Evolutionary conservation across 306 rosid genomes (phyloP), one percentile per base, ranked within the genome.

Genomic region (Cucumis cinereus): DNA sequence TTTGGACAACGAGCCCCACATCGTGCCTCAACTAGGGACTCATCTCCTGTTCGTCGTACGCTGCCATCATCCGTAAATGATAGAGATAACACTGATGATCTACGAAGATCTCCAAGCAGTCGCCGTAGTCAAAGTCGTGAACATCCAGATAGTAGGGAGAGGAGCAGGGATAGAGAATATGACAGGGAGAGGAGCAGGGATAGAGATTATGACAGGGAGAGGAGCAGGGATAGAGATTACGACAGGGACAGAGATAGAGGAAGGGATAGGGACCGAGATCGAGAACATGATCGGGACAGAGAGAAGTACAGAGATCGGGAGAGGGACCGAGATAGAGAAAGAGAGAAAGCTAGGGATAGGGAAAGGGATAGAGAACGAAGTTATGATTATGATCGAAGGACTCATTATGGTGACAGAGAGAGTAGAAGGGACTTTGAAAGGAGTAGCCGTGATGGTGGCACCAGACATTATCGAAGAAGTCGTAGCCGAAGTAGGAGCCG

Each of bases 1-100:
- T 94, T 94, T 88, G 97, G 99, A 67, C 99, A 94, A 80, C 92
- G 99, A 36, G 99, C 99, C 28, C 99, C 99, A 49, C 99, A 94
- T 83, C 96, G 97, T 17, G 97, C 99, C 50, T 89, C 97, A 43
- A 92, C 99, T 16, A 86, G 99, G 88, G 99, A 90, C 78, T 94
- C 99, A 14, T 94, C 99, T 49, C 97, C 99, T 77, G 86, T 94
- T 68, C 97, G 97, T 28, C 91, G 99, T 2, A 92, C 91, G 5
- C 43, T 82, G 59, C 89, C 91, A 7, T 84, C 89, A 12, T 81
- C 89, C 1, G 70, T 83, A 62, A 77, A 70, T 78, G 97, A 90
- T 66, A 90, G 80, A 88, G 82, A 87, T 80, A 81, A 79, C 78
- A 72, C 45, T 19, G 93, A 83, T 78, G 97, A 92, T 77, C 71